These are phyloP conservation scores for Fraxinus dipetala DNA, from an alignment of 305 asterid species.

Conservation along the genomic window DNA sequence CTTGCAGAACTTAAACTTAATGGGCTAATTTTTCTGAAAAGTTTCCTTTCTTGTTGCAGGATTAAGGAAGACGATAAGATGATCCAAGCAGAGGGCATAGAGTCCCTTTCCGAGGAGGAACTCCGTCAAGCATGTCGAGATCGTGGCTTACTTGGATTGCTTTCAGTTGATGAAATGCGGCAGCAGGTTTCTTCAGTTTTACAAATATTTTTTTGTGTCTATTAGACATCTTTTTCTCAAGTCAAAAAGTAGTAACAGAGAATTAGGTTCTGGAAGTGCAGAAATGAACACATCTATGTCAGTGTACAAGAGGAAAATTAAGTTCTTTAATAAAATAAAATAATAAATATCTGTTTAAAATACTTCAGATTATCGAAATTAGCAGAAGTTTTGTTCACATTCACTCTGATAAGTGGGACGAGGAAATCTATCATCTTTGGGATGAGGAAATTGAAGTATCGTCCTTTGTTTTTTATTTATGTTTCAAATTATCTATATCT, in stretches of 20 bases:
- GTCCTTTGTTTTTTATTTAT: not conserved
- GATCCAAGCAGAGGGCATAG: constrained; percentile 93
- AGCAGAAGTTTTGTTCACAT: not conserved
- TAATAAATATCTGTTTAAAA: not conserved
- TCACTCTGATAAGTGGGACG: not conserved
- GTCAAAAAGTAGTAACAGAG: not conserved
- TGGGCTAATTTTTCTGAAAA: constrained; percentile 14
- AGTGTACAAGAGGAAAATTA: not conserved
- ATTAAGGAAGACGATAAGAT: constrained; percentile 83
- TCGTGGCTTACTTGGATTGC: constrained; percentile 90
- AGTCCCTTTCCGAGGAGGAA: constrained; percentile 90
- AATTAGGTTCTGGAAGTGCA: not conserved
- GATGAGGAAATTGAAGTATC: not conserved
- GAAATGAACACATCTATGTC: not conserved
- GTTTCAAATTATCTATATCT: not conserved
- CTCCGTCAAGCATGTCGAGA: constrained; percentile 95
- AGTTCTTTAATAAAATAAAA: not conserved
- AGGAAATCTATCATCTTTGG: not conserved
- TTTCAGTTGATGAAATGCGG: constrained; percentile 87
- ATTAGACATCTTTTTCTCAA: not conserved
- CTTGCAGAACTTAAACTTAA: not conserved
- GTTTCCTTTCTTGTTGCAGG: constrained; percentile 44
- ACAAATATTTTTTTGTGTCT: constrained; percentile 10
- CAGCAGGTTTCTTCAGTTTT: constrained; percentile 54
- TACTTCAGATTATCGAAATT: not conserved